Evolutionary conservation across 2,329 filamentous ascomycete genomes (phyloP), one percentile per base, ranked within the genome.

Genomic region (Dactylellina haptotyla): DNA sequence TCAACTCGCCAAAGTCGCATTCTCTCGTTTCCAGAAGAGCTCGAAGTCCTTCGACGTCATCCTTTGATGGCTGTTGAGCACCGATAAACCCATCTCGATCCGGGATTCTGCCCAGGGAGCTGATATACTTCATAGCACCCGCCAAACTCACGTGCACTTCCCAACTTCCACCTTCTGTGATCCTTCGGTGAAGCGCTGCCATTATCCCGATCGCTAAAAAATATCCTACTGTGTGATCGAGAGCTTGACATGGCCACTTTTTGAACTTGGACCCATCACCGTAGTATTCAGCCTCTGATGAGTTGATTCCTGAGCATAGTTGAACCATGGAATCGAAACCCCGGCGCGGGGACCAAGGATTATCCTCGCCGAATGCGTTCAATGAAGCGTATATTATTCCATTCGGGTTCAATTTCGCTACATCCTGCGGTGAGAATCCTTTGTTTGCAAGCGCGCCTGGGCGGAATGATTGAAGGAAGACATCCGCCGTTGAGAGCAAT

Each of bases 251-350:
- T 0, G 86, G 86, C 30, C 83, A 79, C 0, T 82, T 79, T 0
- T 82, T 81, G 0, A 83, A 82, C 0, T 79, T 62, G 50, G 83
- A 82, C 0, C 80, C 81, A 0, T 77, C 69, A 1, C 80, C 82
- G 20, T 78, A 82, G 48, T 83, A 81, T 63, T 83, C 80, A 0
- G 85, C 85, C 76, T 88, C 86, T 0, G 84, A 84, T 1, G 85
- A 80, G 46, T 87, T 87, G 78, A 87, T 83, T 0, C 86, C 86
- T 0, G 84, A 83, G 62, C 83, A 85, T 5, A 85, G 85, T 78
- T 88, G 85, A 0, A 85, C 83, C 2, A 85, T 80, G 0, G 85
- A 86, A 75, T 87, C 86, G 61, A 86, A 87, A 0, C 86, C 86
- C 1, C 86, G 80, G 1, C 83, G 79, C 0, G 76, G 65, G 0